Evolutionary conservation across 2,329 filamentous ascomycete genomes (phyloP), one percentile per base, ranked within the genome.

Genomic region (Hymenoscyphus repandus): DNA sequence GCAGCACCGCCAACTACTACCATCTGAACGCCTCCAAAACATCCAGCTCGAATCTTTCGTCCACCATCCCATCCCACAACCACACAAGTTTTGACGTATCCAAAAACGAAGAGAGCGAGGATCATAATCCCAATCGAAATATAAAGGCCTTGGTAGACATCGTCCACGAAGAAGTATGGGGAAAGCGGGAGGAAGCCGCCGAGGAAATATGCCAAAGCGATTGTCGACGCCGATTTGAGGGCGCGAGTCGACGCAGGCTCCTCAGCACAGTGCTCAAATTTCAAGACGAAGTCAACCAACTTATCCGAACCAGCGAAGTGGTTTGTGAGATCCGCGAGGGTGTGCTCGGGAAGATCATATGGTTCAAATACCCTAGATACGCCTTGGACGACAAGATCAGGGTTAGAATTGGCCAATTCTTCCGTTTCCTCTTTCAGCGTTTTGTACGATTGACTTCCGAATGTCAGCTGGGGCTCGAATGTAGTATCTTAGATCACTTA

Each of bases 71-170:
- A 66, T 45, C 69, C 70, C 1, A 65, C 73, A 0, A 79, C 72
- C 11, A 79, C 70, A 31, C 62, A 76, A 17, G 80, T 83, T 70
- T 86, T 86, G 49, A 75, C 70, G 58, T 82, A 84, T n/a, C 83
- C 83, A 63, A 87, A 87, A 2, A 69, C 65, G 49, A 86, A 76
- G 39, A 87, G 66, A 1, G 81, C 77, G 6, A 82, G 62, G 11
- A 79, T 74, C 61, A 84, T 86, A 47, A 86, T 74, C 4, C 64
- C 73, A 22, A 85, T 73, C 20, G 80, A 84, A 52, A 80, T 77
- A 33, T 76, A 73, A 45, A 90, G 69, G 6, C 75, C 77, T 13
- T 65, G 54, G 32, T 68, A 61, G 5, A 78, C 71, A 22, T 70
- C 62, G 5, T 71, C 54, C 15, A 75, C 70, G 49, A 75, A 73